Percentiles rank a stretch among this genome's conserved stretches.
phyloP scores from a whole-genome alignment of 2,329 filamentous ascomycete species.

The Knufia petricola region DNA sequence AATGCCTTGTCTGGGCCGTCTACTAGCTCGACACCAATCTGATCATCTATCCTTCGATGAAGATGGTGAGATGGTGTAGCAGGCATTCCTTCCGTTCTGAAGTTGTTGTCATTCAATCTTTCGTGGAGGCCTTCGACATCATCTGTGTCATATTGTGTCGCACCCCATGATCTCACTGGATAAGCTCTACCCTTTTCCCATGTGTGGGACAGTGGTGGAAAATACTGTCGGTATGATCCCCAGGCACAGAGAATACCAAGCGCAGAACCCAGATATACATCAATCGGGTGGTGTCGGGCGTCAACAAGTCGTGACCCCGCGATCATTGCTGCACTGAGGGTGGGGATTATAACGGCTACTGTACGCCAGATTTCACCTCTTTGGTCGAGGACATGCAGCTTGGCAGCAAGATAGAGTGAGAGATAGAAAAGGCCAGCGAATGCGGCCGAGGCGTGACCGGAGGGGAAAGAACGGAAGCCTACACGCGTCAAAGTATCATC shows the following conservation, averaged over 20 bases:
- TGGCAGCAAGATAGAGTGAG: slow-evolving; percentile 49
- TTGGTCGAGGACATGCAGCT: slow-evolving; percentile 50
- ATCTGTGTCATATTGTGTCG: slow-evolving; percentile 10
- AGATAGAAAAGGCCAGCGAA: slow-evolving; percentile 53
- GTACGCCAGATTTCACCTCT: slow-evolving; percentile 54
- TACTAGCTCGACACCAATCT: too few species aligned
- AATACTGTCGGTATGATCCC: slow-evolving; percentile 50
- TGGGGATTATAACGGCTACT: slow-evolving; percentile 44
- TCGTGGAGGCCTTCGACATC: too few species aligned
- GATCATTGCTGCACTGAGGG: slow-evolving; percentile 46
- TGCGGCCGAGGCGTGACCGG: slow-evolving; percentile 40
- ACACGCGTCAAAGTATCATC: not conserved
- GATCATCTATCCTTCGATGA: too few species aligned
- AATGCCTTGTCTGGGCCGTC: too few species aligned
- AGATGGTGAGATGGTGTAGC: too few species aligned
- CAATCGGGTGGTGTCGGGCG: slow-evolving; percentile 53
- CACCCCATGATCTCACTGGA: slow-evolving; percentile 50
- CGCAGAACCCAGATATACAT: slow-evolving; percentile 47
- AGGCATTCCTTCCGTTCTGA: too few species aligned
- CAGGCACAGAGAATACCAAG: slow-evolving; percentile 45
- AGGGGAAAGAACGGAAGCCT: slow-evolving; percentile 16
- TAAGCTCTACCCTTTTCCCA: slow-evolving; percentile 51
- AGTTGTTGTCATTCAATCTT: too few species aligned
- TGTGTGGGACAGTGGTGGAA: slow-evolving; percentile 45
- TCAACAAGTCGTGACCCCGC: slow-evolving; percentile 53